These are phyloP conservation scores for Ascocoryne sarcoides DNA, from an alignment of 2,329 filamentous ascomycete species.

Conservation along the genomic window DNA sequence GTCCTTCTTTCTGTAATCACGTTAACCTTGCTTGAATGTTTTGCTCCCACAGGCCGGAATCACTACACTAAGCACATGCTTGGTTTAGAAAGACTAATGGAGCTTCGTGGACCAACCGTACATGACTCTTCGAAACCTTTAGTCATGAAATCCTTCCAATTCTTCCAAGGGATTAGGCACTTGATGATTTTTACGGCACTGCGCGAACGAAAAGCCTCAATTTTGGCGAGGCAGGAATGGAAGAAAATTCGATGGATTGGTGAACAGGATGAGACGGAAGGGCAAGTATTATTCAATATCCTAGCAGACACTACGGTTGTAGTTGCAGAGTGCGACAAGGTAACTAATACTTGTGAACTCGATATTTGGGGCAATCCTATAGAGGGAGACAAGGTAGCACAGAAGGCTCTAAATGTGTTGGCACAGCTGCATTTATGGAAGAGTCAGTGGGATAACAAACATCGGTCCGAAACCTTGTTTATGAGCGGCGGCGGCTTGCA, in stretches of 20 bases:
- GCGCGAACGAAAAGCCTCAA: slow-evolving; percentile 13
- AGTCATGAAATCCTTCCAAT: slow-evolving; percentile 10
- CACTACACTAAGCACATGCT: slow-evolving; percentile 25
- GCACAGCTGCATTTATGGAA: too few relatives aligned
- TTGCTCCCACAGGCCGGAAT: slow-evolving; percentile 22
- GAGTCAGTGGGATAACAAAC: too few relatives aligned
- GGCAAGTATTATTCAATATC: slow-evolving; percentile 25
- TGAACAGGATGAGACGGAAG: slow-evolving; percentile 12
- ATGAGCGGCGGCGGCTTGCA: too few relatives aligned
- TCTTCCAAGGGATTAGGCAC: slow-evolving; percentile 6
- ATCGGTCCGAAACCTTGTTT: too few relatives aligned
- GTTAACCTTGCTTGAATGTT: slow-evolving; percentile 23
- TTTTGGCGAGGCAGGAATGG: slow-evolving; percentile 24
- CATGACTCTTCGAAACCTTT: slow-evolving; percentile 12
- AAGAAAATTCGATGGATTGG: slow-evolving; percentile 14
- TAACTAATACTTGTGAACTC: not conserved
- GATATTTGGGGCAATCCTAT: not conserved
- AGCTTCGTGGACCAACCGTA: slow-evolving; percentile 17
- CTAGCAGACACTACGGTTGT: slow-evolving; percentile 26
- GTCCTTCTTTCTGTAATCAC: slow-evolving; percentile 23
- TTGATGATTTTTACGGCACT: slow-evolving; percentile 7
- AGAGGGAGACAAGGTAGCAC: not conserved
- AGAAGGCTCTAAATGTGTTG: slow-evolving; percentile 3
- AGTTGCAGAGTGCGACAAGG: slow-evolving; percentile 13
- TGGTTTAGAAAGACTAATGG: slow-evolving; percentile 24